These are phyloP conservation scores for Calonectria henricotiae DNA, from an alignment of 2,329 filamentous ascomycete genomes.

Conservation along the genomic window DNA sequence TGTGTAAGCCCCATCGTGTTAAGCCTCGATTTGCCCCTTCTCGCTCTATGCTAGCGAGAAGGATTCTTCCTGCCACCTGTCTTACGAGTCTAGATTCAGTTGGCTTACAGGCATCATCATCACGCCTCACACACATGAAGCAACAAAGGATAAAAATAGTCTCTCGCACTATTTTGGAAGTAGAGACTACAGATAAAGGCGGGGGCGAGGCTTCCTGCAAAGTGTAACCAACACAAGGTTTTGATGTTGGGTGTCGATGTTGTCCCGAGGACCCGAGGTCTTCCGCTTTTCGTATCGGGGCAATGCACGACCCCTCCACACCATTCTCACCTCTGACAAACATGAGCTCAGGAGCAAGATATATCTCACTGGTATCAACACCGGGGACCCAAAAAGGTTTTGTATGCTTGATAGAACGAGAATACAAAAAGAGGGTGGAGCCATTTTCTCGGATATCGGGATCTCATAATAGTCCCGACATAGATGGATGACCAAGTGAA, in stretches of 20 bases:
- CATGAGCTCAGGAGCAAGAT: no score
- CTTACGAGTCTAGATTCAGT: background rate
- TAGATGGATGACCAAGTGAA: no score
- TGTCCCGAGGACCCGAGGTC: background rate
- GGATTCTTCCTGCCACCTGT: background rate
- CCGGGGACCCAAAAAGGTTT: no score
- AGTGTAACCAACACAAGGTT: background rate
- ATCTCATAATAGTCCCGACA: no score
- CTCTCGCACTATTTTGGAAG: background rate
- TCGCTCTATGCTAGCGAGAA: background rate
- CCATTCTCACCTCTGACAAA: no score
- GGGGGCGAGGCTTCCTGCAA: background rate
- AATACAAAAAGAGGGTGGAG: no score
- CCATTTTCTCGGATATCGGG: no score
- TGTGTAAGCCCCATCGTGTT: slow-evolving; percentile 2
- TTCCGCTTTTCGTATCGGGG: background rate
- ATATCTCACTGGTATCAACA: no score
- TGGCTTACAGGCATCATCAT: background rate
- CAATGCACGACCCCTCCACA: no score
- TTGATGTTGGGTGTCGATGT: background rate
- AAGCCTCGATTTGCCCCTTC: slow-evolving; percentile 10
- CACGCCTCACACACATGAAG: background rate
- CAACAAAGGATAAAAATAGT: slow-evolving; percentile 1
- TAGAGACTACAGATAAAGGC: background rate
- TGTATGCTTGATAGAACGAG: no score